phyloP scores from a whole-genome alignment of 2,329 filamentous ascomycete species.

The Penicillium nordicum region DNA sequence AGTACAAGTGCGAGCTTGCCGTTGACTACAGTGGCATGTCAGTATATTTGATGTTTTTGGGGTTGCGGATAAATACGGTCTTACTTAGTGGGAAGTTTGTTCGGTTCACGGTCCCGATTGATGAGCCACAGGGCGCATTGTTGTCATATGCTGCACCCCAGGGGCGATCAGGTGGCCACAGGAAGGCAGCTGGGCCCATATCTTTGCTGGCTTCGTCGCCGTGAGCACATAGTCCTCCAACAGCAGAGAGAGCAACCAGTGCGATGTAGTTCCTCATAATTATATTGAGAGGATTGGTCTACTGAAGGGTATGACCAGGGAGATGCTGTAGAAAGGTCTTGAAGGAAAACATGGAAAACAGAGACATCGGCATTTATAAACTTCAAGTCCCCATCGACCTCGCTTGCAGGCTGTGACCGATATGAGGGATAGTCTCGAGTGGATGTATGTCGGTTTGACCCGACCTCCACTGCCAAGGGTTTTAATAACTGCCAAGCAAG shows the following conservation, averaged over 20 bases:
- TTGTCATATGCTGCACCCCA: slow-evolving; percentile 58
- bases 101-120: slow-evolving; percentile 47
- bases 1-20: slow-evolving; percentile 56
- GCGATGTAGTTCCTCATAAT: slow-evolving; percentile 2
- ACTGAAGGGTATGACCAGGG: background rate
- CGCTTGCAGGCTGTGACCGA: background rate
- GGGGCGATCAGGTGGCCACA: slow-evolving; percentile 58
- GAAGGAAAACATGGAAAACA: background rate
- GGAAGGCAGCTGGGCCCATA: slow-evolving; percentile 59
- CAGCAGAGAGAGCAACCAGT: slow-evolving; percentile 9
- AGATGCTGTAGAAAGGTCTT: too few species aligned
- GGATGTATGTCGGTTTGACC: background rate
- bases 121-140: slow-evolving; percentile 56
- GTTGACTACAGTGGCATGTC: slow-evolving; percentile 40
- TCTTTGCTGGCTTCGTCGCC: slow-evolving; percentile 21
- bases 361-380: background rate
- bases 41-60: background rate
- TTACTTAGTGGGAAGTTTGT: slow-evolving; percentile 57
- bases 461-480: background rate
- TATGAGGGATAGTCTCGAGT: background rate
- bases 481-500: background rate
- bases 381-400: background rate
- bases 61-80: slow-evolving; percentile 12
- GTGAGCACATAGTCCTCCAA: background rate
- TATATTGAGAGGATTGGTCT: background rate